phyloP scores from a whole-genome alignment of 2,329 filamentous ascomycete genomes.

The Phaeophleospora eucalypticola region DNA sequence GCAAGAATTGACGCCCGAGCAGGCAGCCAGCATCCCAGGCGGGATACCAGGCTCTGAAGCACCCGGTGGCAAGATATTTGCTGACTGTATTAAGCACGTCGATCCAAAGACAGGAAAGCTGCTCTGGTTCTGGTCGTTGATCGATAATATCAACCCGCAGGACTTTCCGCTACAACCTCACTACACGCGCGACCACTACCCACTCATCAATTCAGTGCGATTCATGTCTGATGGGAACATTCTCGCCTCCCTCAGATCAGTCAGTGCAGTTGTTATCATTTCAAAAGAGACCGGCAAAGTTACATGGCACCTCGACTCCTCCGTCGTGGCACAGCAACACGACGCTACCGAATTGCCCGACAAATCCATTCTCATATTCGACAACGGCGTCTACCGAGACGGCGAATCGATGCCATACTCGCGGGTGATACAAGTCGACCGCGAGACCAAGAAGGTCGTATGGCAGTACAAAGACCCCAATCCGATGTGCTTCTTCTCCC shows the following conservation, averaged over 20 bases:
- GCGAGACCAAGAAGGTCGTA: conserved; percentile 37
- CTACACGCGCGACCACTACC: conserved; percentile 42
- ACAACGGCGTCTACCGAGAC: conserved; percentile 44
- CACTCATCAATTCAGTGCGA: conserved; percentile 44
- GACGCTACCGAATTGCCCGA: conserved; percentile 41
- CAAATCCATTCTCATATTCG: conserved; percentile 45
- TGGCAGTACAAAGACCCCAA: conserved; percentile 45
- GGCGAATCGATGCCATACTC: conserved; percentile 41
- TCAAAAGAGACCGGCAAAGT: conserved; percentile 39
- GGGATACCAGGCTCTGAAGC: conserved; percentile 42
- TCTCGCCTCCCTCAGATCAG: conserved; percentile 41
- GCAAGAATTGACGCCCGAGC: conserved; percentile 36
- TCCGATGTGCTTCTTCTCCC: conserved; percentile 42
- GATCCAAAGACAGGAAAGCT: conserved; percentile 36
- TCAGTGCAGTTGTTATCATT: conserved; percentile 44
- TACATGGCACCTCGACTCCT: conserved; percentile 41
- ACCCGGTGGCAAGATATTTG: conserved; percentile 36
- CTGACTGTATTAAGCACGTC: conserved; percentile 44
- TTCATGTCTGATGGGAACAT: conserved; percentile 41
- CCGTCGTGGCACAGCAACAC: conserved; percentile 44
- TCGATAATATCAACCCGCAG: conserved; percentile 38
- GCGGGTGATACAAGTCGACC: conserved; percentile 41
- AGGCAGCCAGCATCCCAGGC: conserved; percentile 37
- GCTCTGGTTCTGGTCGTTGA: conserved; percentile 44
- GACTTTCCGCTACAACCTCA: conserved; percentile 40